Evolutionary conservation across 257 asterid genomes (phyloP).

Genomic region (Leonotis leonurus): DNA sequence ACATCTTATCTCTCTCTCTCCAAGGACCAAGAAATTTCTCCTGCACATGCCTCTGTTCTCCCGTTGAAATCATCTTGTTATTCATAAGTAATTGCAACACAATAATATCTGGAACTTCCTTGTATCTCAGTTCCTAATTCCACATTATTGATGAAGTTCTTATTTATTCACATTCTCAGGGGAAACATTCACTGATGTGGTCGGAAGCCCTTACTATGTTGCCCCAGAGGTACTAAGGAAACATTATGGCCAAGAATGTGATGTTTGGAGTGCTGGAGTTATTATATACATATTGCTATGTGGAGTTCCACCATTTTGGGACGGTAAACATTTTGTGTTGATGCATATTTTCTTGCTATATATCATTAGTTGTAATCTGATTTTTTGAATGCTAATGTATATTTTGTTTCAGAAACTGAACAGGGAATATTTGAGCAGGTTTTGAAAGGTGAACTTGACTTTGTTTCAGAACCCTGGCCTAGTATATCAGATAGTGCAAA

Average conservation of each 20-base stretch:
- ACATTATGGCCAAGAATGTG: constrained; percentile 58
- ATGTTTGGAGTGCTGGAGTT: constrained; percentile 80
- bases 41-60: too few relatives aligned
- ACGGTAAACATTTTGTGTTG: constrained; percentile 31
- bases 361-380: background rate
- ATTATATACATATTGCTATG: constrained; percentile 54
- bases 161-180: constrained; percentile 32
- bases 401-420: constrained; percentile 44
- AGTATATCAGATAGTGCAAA: constrained; percentile 63
- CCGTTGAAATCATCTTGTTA: too few relatives aligned
- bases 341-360: background rate
- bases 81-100: background rate
- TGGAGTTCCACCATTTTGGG: constrained; percentile 84
- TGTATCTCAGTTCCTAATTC: background rate
- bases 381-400: constrained; percentile 8
- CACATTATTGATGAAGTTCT: background rate
- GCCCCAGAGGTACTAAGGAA: constrained; percentile 71
- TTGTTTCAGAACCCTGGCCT: constrained; percentile 72
- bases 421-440: constrained; percentile 63
- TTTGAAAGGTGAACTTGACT: constrained; percentile 56
- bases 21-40: too few relatives aligned
- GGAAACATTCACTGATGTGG: constrained; percentile 47
- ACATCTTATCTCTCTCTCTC: background rate
- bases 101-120: background rate
- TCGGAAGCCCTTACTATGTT: constrained; percentile 71